Conservation (phyloP, 345 rosid genomes). For the Euphorbia lathyris region DNA sequence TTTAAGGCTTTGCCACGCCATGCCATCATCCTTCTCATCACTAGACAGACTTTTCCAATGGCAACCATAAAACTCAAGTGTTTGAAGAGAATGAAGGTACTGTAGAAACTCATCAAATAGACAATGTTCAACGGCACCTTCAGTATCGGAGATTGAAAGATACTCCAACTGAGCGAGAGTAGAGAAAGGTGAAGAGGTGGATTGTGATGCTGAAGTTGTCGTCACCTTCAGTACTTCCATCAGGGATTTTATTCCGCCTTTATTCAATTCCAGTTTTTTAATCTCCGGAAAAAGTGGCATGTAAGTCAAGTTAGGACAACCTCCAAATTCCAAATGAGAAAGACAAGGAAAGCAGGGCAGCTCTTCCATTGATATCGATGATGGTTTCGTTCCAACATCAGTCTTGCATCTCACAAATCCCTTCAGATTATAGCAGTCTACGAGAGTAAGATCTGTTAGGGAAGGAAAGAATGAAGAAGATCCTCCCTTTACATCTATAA, state of each 20-base stretch:
- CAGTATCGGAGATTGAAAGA: no score
- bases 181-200: not conserved
- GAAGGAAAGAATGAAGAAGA: slow-evolving; percentile 5
- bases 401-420: slow-evolving; percentile 6
- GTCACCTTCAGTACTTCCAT: no score
- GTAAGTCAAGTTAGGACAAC: slow-evolving; percentile 3
- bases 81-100: slow-evolving; percentile 9
- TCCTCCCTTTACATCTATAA: not conserved
- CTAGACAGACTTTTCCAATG: not conserved
- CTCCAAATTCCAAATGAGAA: not conserved
- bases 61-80: not conserved
- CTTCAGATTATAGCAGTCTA: not conserved
- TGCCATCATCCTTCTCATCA: slow-evolving; percentile 1
- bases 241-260: no score
- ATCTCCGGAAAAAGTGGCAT: no score
- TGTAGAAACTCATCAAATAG: not conserved
- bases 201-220: not conserved
- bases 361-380: not conserved
- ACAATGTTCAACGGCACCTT: no score
- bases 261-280: no score
- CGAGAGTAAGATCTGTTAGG: not conserved
- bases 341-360: not conserved
- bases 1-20: slow-evolving; percentile 8
- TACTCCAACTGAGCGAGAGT: not conserved
- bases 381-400: not conserved